Conservation (phyloP, 2,329 filamentous ascomycete genomes). For the Aspergillus proliferans region DNA sequence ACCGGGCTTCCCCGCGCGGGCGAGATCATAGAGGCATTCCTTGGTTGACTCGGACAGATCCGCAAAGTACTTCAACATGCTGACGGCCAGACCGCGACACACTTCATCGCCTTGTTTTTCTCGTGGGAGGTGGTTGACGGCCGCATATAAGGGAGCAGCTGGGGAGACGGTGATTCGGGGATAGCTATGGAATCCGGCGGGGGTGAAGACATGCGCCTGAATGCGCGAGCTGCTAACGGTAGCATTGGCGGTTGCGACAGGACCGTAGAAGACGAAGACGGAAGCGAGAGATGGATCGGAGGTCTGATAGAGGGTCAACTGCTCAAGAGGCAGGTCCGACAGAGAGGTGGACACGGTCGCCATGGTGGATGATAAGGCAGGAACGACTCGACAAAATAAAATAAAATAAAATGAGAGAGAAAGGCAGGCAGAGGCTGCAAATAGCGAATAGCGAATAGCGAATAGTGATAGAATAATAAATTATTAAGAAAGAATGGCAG, state of each 20-base stretch:
- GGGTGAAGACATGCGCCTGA: slow-evolving; percentile 85
- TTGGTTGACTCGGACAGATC: slow-evolving; percentile 77
- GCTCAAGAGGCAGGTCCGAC: slow-evolving; percentile 67
- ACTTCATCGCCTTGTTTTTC: slow-evolving; percentile 95
- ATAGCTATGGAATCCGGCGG: slow-evolving; percentile 83
- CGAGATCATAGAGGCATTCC: slow-evolving; percentile 55
- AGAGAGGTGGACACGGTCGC: slow-evolving; percentile 74
- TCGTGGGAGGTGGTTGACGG: slow-evolving; percentile 81
- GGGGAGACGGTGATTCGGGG: slow-evolving; percentile 88
- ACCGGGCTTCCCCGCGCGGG: slow-evolving; percentile 48
- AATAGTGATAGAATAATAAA: neutral
- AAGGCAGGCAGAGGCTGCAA: slow-evolving; percentile 2
- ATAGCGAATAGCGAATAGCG: neutral
- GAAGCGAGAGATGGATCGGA: slow-evolving; percentile 75
- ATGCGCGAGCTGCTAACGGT: slow-evolving; percentile 86
- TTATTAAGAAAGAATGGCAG: slow-evolving; percentile 7
- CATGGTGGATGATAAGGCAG: slow-evolving; percentile 51
- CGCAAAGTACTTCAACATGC: slow-evolving; percentile 86
- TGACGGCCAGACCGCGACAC: slow-evolving; percentile 84
- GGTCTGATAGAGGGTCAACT: slow-evolving; percentile 81
- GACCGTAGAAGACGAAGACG: slow-evolving; percentile 84
- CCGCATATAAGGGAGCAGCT: slow-evolving; percentile 82
- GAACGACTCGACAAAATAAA: slow-evolving; percentile 6
- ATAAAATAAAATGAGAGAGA: slow-evolving; percentile 3
- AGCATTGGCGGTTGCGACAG: slow-evolving; percentile 81